Evolutionary conservation across 352 stramenopile species (phyloP).

Genomic region (Phytophthora sansomeana): DNA sequence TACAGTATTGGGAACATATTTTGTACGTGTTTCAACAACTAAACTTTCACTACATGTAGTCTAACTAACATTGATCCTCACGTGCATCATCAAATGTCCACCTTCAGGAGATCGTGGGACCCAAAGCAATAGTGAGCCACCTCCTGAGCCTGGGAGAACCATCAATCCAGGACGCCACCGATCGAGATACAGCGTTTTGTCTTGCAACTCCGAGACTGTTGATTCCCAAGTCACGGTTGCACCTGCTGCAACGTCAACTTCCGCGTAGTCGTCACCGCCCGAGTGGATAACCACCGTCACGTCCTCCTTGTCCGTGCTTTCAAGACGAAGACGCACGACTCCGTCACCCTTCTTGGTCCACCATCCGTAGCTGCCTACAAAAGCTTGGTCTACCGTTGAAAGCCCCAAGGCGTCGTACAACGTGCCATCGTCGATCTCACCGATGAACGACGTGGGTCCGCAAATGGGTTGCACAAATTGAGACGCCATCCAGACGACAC

Average conservation of each 20-base stretch:
- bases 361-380: conserved; percentile 45
- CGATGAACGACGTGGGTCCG: conserved; percentile 50
- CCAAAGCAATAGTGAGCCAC: conserved; percentile 52
- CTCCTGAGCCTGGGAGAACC: conserved; percentile 28
- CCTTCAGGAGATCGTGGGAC: conserved; percentile 33
- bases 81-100: conserved; percentile 44
- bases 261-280: conserved; percentile 39
- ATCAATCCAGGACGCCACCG: conserved; percentile 56
- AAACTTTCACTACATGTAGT: conserved; percentile 9
- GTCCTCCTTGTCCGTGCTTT: conserved; percentile 40
- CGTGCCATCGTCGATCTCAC: conserved; percentile 55
- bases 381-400: conserved; percentile 44
- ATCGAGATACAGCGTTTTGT: conserved; percentile 64
- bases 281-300: conserved; percentile 34
- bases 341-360: conserved; percentile 52
- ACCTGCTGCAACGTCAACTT: conserved; percentile 47
- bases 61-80: conserved; percentile 54
- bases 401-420: conserved; percentile 38
- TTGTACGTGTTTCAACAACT: no score
- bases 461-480: conserved; percentile 68
- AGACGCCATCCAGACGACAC: conserved; percentile 46
- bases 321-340: conserved; percentile 43
- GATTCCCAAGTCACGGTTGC: conserved; percentile 45
- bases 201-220: conserved; percentile 41
- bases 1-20: no score